phyloP scores from a whole-genome alignment of 2,329 filamentous ascomycete species.

The Pezicula neosporulosa region DNA sequence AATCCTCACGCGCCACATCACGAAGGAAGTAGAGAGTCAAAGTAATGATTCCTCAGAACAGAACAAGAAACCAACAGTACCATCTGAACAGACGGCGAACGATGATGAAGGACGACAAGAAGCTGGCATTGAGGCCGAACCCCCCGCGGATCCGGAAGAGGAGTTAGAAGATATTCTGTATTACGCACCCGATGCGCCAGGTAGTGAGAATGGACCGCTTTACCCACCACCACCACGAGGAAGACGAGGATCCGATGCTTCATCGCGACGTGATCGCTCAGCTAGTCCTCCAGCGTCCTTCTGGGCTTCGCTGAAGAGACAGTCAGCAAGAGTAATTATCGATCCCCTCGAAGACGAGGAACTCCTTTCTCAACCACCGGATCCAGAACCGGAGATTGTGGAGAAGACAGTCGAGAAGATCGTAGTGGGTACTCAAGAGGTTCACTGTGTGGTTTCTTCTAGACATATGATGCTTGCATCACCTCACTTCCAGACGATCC shows the following conservation, averaged over 20 bases:
- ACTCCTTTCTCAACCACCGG: background rate
- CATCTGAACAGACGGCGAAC: background rate
- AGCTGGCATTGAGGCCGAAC: constrained; percentile 7
- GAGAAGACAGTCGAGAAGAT: constrained; percentile 1
- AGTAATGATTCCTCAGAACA: background rate
- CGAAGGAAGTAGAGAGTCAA: constrained; percentile 6
- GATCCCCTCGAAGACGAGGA: constrained; percentile 4
- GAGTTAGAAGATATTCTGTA: constrained; percentile 11
- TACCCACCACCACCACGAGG: constrained; percentile 16
- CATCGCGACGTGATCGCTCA: constrained; percentile 15
- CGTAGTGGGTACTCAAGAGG: constrained; percentile 10
- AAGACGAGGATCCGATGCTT: constrained; percentile 14
- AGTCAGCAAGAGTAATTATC: constrained; percentile 5
- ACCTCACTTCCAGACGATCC: constrained; percentile 10
- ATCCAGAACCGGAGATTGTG: background rate
- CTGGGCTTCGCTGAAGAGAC: constrained; percentile 18
- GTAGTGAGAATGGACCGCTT: constrained; percentile 11
- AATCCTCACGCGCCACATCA: constrained; percentile 13
- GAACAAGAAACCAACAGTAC: background rate
- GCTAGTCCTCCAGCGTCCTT: constrained; percentile 17
- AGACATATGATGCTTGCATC: constrained; percentile 21
- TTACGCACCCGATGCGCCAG: constrained; percentile 19
- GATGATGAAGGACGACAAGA: constrained; percentile 10
- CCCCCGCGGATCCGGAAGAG: constrained; percentile 4
- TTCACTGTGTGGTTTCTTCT: constrained; percentile 16